phyloP scores from a whole-genome alignment of 495 filamentous ascomycete species.

The Pseudoneurospora amorphoporcata region DNA sequence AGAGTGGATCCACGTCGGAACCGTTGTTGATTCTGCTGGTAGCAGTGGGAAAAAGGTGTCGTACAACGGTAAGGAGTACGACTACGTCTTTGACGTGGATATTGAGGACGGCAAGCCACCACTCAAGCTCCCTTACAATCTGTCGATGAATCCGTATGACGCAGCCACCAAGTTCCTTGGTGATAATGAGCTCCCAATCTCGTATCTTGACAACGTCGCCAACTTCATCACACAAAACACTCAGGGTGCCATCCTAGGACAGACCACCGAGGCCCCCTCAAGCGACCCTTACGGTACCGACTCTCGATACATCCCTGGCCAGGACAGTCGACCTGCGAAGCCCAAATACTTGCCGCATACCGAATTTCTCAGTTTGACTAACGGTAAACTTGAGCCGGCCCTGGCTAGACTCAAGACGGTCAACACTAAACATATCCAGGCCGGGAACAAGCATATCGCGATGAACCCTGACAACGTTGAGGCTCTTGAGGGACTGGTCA shows the following conservation, averaged over 20 bases:
- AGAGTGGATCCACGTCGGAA: conserved; percentile 79
- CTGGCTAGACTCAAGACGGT: conserved; percentile 15
- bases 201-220: conserved; percentile 86
- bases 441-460: conserved; percentile 61
- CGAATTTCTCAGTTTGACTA: conserved; percentile 62
- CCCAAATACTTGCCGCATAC: conserved; percentile 65
- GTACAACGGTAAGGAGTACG: conserved; percentile 81
- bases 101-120: conserved; percentile 93
- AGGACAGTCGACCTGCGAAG: conserved; percentile 40
- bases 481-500: conserved; percentile 3
- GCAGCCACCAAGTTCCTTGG: conserved; percentile 84
- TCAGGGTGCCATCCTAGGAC: conserved; percentile 69
- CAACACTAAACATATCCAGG: conserved; percentile 25
- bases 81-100: conserved; percentile 97
- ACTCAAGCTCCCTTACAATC: conserved; percentile 87
- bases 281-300: conserved; percentile 72
- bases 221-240: conserved; percentile 90
- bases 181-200: conserved; percentile 82
- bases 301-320: conserved; percentile 65
- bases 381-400: conserved; percentile 29
- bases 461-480: conserved; percentile 61
- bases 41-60: conserved; percentile 63
- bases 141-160: conserved; percentile 86
- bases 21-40: conserved; percentile 81
- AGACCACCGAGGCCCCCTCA: conserved; percentile 28